A percentile compares a stretch with the other conserved stretches of the same genome.
Evolutionary conservation across 2,329 filamentous ascomycete genomes (phyloP).

Genomic region (Epichloe sylvatica): DNA sequence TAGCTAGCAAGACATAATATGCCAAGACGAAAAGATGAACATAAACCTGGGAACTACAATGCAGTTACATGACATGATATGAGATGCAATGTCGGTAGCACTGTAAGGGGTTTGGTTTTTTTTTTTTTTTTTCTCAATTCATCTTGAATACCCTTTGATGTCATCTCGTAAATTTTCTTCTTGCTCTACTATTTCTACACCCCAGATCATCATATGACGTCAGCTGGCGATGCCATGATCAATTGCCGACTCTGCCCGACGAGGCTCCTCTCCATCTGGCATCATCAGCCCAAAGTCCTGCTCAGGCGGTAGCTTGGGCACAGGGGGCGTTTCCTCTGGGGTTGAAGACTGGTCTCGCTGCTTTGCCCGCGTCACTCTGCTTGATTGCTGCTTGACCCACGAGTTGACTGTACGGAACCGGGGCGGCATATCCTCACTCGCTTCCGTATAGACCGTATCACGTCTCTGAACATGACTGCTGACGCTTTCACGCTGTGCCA

Average conservation of each 20-base stretch:
- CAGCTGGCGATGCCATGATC: slow-evolving; percentile 9
- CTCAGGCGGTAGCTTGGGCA: slow-evolving; percentile 30
- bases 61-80: no score
- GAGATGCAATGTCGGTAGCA: no score
- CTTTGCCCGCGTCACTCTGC: slow-evolving; percentile 35
- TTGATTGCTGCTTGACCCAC: slow-evolving; percentile 52
- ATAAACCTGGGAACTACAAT: no score
- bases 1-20: neutral
- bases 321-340: slow-evolving; percentile 23
- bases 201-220: neutral
- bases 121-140: neutral
- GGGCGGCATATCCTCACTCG: slow-evolving; percentile 39
- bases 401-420: slow-evolving; percentile 45
- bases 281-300: slow-evolving; percentile 37
- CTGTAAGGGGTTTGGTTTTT: no score
- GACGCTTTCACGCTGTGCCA: slow-evolving; percentile 5
- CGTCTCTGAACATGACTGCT: slow-evolving; percentile 13
- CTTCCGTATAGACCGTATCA: slow-evolving; percentile 39
- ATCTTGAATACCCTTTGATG: neutral
- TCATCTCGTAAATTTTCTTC: neutral
- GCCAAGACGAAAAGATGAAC: no score
- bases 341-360: slow-evolving; percentile 17
- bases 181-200: neutral
- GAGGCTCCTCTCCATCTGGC: slow-evolving; percentile 33
- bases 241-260: slow-evolving; percentile 20